Evolutionary conservation across 75 land plant genomes (phyloP).

Genomic region (Sequoia sempervirens): DNA sequence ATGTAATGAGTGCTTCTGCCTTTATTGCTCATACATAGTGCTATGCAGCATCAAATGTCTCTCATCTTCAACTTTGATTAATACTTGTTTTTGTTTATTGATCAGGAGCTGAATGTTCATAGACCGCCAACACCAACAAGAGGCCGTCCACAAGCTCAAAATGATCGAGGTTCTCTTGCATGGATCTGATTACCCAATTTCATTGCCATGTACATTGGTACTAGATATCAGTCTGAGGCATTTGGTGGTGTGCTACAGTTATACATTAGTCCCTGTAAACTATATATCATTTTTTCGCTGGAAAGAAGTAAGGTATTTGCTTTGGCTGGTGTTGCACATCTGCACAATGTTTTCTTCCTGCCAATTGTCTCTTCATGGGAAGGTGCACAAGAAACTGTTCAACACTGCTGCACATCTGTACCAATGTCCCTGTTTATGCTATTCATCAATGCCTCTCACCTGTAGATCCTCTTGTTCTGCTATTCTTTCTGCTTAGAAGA

Average conservation of each 20-base stretch:
- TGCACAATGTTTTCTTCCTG: not conserved
- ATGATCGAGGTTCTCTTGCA: constrained; percentile 52
- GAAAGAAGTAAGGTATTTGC: not conserved
- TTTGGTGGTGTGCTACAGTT: not conserved
- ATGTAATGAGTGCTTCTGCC: not conserved
- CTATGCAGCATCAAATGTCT: not conserved
- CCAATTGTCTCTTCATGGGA: not conserved
- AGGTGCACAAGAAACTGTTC: not conserved
- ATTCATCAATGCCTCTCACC: not conserved
- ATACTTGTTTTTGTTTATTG: not conserved
- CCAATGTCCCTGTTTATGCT: not conserved
- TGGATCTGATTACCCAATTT: constrained; percentile 32
- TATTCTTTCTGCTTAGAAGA: not conserved
- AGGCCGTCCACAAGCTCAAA: constrained; percentile 38
- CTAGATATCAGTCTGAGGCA: not conserved
- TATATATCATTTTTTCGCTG: not conserved
- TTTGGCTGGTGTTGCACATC: not conserved
- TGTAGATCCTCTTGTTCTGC: not conserved
- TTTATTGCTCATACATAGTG: not conserved
- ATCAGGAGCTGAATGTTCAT: constrained; percentile 44
- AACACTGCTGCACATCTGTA: not conserved
- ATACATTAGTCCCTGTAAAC: not conserved
- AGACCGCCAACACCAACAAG: constrained; percentile 58
- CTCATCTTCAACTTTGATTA: not conserved
- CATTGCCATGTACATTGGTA: not conserved